phyloP scores from a whole-genome alignment of 805 yeast genomes.

The Saturnispora sekii region DNA sequence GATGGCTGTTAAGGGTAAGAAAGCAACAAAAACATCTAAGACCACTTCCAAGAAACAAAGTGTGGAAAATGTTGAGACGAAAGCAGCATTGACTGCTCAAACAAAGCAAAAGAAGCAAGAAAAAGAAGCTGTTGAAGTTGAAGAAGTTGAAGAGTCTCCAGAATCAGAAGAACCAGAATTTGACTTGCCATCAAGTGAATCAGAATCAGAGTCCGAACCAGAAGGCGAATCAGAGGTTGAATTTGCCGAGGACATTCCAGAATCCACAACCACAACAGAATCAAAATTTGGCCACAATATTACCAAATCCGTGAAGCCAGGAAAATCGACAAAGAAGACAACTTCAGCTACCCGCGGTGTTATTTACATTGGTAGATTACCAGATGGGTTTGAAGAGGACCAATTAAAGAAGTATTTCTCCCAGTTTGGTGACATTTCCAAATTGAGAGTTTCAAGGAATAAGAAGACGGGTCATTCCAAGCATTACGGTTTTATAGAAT shows the following conservation, averaged over 20 bases:
- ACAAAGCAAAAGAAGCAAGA: background rate
- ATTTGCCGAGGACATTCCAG: conserved; percentile 14
- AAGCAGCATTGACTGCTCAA: background rate
- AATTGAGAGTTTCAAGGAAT: conserved; percentile 77
- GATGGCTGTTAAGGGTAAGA: no score
- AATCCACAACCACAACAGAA: conserved; percentile 4
- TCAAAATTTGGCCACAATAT: conserved; percentile 5
- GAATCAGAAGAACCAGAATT: conserved; percentile 14
- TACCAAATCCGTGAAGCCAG: background rate
- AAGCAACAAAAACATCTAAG: no score
- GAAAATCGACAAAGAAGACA: conserved; percentile 4
- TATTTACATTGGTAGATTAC: conserved; percentile 84
- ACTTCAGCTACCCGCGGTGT: conserved; percentile 45
- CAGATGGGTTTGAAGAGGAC: conserved; percentile 82
- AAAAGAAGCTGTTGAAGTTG: background rate
- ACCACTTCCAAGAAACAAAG: no score
- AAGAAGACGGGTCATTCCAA: conserved; percentile 84
- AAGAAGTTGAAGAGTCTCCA: conserved; percentile 1
- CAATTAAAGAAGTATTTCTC: conserved; percentile 72
- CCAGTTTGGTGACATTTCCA: conserved; percentile 82
- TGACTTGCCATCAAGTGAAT: conserved; percentile 12
- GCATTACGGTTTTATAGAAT: conserved; percentile 88
- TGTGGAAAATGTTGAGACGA: no score
- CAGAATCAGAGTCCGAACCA: conserved; percentile 8
- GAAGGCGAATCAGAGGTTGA: conserved; percentile 7